A percentile compares a stretch with the other conserved stretches of the same genome.
These are phyloP conservation scores for Pestalotiopsis sp. DNA, from an alignment of 2,329 filamentous ascomycete genomes.

Conservation along the genomic window DNA sequence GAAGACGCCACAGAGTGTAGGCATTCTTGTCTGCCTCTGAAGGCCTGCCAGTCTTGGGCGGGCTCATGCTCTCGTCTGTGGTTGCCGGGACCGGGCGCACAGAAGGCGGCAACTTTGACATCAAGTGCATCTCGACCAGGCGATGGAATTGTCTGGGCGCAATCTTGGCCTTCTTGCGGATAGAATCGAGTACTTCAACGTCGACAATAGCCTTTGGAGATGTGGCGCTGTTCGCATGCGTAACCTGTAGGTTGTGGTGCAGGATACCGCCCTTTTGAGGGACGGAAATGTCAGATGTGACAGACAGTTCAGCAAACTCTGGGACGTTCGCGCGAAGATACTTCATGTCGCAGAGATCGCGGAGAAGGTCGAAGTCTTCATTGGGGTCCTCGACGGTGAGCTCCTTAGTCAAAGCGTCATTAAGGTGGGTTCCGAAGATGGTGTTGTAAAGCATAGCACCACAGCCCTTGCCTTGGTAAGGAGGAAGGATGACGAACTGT, in stretches of 20 bases:
- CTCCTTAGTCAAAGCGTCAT: conserved; percentile 70
- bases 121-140: conserved; percentile 73
- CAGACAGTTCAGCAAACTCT: conserved; percentile 55
- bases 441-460: conserved; percentile 79
- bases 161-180: conserved; percentile 69
- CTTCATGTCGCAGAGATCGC: conserved; percentile 71
- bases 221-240: conserved; percentile 19
- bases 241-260: conserved; percentile 26
- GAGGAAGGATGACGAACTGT: conserved; percentile 88
- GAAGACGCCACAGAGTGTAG: conserved; percentile 70
- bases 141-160: conserved; percentile 74
- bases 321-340: conserved; percentile 59
- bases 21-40: conserved; percentile 58
- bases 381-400: conserved; percentile 95
- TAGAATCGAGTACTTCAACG: conserved; percentile 49
- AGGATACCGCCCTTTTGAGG: conserved; percentile 44
- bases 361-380: conserved; percentile 77
- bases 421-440: conserved; percentile 71
- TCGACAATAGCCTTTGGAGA: conserved; percentile 55
- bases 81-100: conserved; percentile 51
- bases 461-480: conserved; percentile 79
- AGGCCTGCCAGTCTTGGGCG: conserved; percentile 30
- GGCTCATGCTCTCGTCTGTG: neutral
- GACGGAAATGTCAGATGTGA: conserved; percentile 53
- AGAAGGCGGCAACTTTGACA: conserved; percentile 57